Evolutionary conservation across 257 asterid species (phyloP).

Genomic region (Cruciata laevipes): DNA sequence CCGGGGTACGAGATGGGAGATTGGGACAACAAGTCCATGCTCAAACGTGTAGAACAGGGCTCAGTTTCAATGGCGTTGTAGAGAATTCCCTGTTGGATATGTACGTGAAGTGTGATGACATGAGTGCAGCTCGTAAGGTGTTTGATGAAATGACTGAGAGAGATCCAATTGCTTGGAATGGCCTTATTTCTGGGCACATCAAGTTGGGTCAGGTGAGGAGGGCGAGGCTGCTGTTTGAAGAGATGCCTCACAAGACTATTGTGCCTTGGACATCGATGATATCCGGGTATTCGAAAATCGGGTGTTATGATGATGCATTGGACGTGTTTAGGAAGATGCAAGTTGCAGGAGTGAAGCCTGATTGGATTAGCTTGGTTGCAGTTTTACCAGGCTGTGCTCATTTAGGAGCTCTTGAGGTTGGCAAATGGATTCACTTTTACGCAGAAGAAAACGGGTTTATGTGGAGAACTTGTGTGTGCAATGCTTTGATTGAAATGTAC

Average conservation of each 20-base stretch:
- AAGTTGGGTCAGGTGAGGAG: conserved; percentile 48
- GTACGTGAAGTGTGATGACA: conserved; percentile 58
- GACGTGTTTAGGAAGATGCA: conserved; percentile 65
- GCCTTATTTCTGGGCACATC: conserved; percentile 53
- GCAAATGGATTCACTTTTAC: conserved; percentile 67
- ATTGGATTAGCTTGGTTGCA: conserved; percentile 67
- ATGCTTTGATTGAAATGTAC: conserved; percentile 81
- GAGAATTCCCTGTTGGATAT: conserved; percentile 51
- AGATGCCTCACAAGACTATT: conserved; percentile 42
- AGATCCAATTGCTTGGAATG: conserved; percentile 71
- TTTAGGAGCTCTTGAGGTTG: conserved; percentile 64
- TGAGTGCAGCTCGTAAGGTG: conserved; percentile 38
- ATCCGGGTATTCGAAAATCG: conserved; percentile 53
- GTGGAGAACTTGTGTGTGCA: conserved; percentile 43
- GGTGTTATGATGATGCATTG: conserved; percentile 53
- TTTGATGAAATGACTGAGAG: conserved; percentile 67
- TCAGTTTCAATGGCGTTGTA: conserved; percentile 24
- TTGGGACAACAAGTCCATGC: conserved; percentile 55
- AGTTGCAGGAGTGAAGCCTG: conserved; percentile 54
- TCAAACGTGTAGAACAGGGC: conserved; percentile 43
- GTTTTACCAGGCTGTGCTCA: conserved; percentile 74
- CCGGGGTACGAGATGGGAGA: conserved; percentile 33
- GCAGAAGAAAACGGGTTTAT: conserved; percentile 46
- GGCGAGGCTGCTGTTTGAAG: conserved; percentile 54
- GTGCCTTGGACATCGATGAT: conserved; percentile 82